These are phyloP conservation scores for Hondaea fermentalgiana DNA, from an alignment of 108 stramenopile genomes.

Conservation along the genomic window DNA sequence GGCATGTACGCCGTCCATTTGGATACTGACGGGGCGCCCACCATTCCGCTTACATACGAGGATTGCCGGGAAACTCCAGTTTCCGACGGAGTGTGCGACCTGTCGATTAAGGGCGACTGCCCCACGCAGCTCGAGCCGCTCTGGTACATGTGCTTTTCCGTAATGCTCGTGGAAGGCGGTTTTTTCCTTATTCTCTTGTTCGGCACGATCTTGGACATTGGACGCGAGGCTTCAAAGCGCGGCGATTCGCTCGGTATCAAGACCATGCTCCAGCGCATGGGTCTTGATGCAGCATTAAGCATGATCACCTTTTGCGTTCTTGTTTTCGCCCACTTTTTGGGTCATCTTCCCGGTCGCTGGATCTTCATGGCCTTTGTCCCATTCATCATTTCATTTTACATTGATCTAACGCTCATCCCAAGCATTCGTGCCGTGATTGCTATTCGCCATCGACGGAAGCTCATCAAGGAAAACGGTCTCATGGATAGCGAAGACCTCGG, in stretches of 20 bases:
- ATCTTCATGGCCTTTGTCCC: neutral
- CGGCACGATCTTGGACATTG: neutral
- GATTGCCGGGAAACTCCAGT: neutral
- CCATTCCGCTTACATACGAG: neutral
- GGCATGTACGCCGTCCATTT: neutral
- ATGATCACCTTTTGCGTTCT: neutral
- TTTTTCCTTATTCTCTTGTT: neutral
- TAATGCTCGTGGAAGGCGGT: neutral
- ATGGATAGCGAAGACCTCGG: neutral
- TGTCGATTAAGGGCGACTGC: no score
- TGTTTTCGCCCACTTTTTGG: neutral
- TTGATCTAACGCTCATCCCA: neutral
- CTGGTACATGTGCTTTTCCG: neutral
- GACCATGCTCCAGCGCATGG: constrained; percentile 1
- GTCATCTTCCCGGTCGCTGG: neutral
- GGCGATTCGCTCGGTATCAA: neutral
- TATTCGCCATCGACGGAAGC: neutral
- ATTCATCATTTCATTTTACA: neutral
- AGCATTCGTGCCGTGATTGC: neutral
- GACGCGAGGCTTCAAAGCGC: neutral
- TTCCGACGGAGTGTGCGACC: no score
- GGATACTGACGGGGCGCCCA: neutral
- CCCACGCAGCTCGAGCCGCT: neutral
- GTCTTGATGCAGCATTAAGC: neutral
- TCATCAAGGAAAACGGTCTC: neutral